Evolutionary conservation across 2,329 filamentous ascomycete species (phyloP).

Genomic region (Dactylellina sp.): DNA sequence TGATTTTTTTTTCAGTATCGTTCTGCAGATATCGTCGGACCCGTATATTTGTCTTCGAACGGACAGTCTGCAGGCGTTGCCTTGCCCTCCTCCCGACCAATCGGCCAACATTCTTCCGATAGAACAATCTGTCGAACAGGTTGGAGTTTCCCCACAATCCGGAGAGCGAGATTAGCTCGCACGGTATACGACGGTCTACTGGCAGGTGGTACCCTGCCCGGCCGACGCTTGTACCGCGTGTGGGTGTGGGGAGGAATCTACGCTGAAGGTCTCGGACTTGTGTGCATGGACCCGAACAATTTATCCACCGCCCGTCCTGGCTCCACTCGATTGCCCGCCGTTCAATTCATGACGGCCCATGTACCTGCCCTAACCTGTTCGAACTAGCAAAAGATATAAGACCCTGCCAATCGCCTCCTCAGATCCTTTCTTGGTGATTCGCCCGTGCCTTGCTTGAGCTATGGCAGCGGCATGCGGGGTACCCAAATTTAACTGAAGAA

Average conservation of each 20-base stretch:
- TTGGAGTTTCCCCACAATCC: slow-evolving; percentile 45
- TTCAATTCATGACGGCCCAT: neutral
- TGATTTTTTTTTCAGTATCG: too few relatives aligned
- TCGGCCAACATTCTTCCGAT: slow-evolving; percentile 53
- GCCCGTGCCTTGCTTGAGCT: slow-evolving; percentile 30
- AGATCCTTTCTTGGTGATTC: slow-evolving; percentile 13
- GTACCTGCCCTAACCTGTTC: neutral
- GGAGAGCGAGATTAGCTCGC: slow-evolving; percentile 11
- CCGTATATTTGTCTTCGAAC: neutral
- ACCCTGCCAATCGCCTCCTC: slow-evolving; percentile 36
- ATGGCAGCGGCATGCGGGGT: slow-evolving; percentile 34
- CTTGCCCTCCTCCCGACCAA: slow-evolving; percentile 18
- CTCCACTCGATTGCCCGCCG: slow-evolving; percentile 29
- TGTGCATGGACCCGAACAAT: slow-evolving; percentile 44
- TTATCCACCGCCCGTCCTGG: slow-evolving; percentile 36
- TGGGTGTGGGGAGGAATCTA: too few relatives aligned
- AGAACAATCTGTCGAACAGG: slow-evolving; percentile 26
- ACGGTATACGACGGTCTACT: too few relatives aligned
- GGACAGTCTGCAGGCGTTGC: neutral
- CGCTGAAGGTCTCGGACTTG: slow-evolving; percentile 16
- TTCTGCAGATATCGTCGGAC: neutral
- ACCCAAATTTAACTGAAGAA: slow-evolving; percentile 14
- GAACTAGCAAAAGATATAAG: slow-evolving; percentile 37
- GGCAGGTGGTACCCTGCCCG: slow-evolving; percentile 4
- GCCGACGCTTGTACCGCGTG: slow-evolving; percentile 10